Base-by-base conservation (phyloP, 768 basidiomycete species). In the Chalciporus sphaerocephalus region DNA sequence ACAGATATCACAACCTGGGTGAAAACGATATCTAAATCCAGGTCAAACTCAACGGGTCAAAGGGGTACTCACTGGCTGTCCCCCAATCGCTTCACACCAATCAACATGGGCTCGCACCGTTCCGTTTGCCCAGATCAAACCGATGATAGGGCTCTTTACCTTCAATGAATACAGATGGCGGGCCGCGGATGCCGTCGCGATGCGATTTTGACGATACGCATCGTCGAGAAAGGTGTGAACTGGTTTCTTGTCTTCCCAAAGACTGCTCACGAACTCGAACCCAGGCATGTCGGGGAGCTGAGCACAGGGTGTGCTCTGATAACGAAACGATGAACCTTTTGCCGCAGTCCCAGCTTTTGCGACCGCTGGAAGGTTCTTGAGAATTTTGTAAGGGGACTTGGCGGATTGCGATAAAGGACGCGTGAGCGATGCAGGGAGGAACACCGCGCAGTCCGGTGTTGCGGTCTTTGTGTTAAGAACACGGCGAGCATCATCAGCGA, bases 241-340 rank as follows among this genome's bases (percentile, higher is more conserved):
- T 0, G 76, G 74, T 44, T 80, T 81, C 67, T 81, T 81, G 61
- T 81, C 78, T 53, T 81, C 78, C 75, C 75, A 79, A 40, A 80
- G 61, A 44, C 73, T 72, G 52, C 79, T 76, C 12, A 65, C 68
- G 47, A 80, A 77, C 58, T 80, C 78, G 52, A 80, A 79, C 9
- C 70, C 67, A 2, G 71, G 66, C 38, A 59, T 64, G 24, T 73
- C 72, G 0, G 78, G 74, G 10, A 76, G 68, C 38, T 70, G 70
- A 12, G 66, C 66, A 43, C 75, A 72, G 2, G 76, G 73, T 0
- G 78, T 79, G 22, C 68, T 71, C 54, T 81, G 78, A 48, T 64
- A 77, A 12, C 71, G 68, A 53, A 79, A 79, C 5, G 76, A 78
- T 10, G 71, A 69, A 5, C 69, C 72, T 42, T 64, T 69, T 15